These are phyloP conservation scores for Pichia sp. DNA, from an alignment of 1,139 yeast species.

Conservation along the genomic window DNA sequence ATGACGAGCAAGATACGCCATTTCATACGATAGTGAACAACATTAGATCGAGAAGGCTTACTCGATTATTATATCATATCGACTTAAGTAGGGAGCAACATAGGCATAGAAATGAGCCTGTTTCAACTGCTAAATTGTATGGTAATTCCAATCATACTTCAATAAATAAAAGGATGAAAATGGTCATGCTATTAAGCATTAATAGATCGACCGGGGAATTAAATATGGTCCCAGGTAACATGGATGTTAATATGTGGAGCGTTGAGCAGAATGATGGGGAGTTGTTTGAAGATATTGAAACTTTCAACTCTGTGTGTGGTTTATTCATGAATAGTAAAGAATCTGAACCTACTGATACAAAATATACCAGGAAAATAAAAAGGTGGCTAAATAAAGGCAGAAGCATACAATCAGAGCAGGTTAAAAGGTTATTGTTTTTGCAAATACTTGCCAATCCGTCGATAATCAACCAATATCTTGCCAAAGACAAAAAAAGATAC, in stretches of 20 bases:
- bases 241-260: slow-evolving; percentile 26
- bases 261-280: slow-evolving; percentile 25
- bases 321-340: slow-evolving; percentile 11
- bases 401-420: slow-evolving; percentile 9
- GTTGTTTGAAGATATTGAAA: slow-evolving; percentile 21
- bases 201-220: slow-evolving; percentile 26
- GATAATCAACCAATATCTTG: slow-evolving; percentile 3
- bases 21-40: slow-evolving; percentile 17
- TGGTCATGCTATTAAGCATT: slow-evolving; percentile 20
- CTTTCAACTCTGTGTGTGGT: slow-evolving; percentile 16
- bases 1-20: slow-evolving; percentile 17
- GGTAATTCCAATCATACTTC: slow-evolving; percentile 10
- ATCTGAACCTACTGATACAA: neutral
- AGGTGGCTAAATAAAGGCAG: slow-evolving; percentile 3
- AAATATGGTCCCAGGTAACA: slow-evolving; percentile 24
- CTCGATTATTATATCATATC: slow-evolving; percentile 20
- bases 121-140: slow-evolving; percentile 19
- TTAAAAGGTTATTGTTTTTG: slow-evolving; percentile 19
- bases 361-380: slow-evolving; percentile 9
- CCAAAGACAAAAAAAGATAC: too few species aligned
- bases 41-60: slow-evolving; percentile 22
- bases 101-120: slow-evolving; percentile 17
- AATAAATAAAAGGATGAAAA: slow-evolving; percentile 9
- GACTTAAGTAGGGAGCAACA: slow-evolving; percentile 19
- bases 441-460: slow-evolving; percentile 21